Evolutionary conservation across 768 basidiomycete species (phyloP), one percentile per base, ranked within the genome.

Genomic region (Agrocybe chaxingu): DNA sequence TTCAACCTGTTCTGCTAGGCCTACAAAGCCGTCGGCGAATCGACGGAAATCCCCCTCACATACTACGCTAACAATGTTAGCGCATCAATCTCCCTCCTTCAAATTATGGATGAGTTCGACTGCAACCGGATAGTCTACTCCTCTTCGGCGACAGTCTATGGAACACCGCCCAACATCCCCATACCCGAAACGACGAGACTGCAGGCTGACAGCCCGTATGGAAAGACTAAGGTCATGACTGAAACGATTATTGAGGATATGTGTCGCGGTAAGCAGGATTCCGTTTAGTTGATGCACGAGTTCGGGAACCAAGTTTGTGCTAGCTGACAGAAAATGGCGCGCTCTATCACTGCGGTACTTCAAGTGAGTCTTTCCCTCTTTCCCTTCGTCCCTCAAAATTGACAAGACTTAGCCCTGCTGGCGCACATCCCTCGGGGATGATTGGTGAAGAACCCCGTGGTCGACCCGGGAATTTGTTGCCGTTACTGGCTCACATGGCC

Each of bases 391-490:
- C 18, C 35, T 41, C 3, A 40, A 34, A 9, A 29, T 37, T 39
- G 18, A 11, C 33, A 18, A 8, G 16, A 7, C 42, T 5, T 52
- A 96, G 92, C 68, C 97, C 97, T 55, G 97, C 92, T 34, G 97
- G 97, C n/a, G 95, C 96, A 1, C 96, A 98, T 68, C 92, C 94
- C 1, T 97, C 94, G 16, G 97, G 97, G 37, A 68, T 76, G 53
- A 95, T 99, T 47, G 97, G 97, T 16, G 97, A 99, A 69, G 95
- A 98, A 61, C 97, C 97, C n/a, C 77, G 81, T 42, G 97, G 97
- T 34, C 85, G 92, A 48, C 97, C 97, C 6, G 93, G 90, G 47
- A 99, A 99, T 68, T 78, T 99, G 37, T 73, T 99, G 30, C 97
- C 97, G 6, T 74, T 98, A 7, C 81, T 98, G 35, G 90, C 93